phyloP scores from a whole-genome alignment of 768 basidiomycete species.

The Tulasnella sp. region DNA sequence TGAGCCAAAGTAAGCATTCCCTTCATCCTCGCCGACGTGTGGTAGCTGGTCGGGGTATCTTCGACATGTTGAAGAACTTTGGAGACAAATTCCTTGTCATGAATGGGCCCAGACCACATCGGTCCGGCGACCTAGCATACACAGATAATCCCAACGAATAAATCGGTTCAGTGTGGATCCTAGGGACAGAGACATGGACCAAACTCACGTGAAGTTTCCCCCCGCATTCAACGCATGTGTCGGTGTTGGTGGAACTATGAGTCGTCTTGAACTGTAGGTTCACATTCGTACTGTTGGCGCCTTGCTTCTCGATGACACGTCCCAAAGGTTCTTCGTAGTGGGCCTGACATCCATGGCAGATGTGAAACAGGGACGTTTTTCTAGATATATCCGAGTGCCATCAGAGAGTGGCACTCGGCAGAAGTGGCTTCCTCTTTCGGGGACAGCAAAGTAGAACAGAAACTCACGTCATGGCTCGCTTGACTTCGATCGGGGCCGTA shows the following conservation, averaged over 20 bases:
- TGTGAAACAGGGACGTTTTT: constrained; percentile 74
- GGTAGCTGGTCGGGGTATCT: constrained; percentile 51
- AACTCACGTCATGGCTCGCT: constrained; percentile 64
- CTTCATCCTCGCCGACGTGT: constrained; percentile 75
- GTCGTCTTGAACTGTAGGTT: constrained; percentile 65
- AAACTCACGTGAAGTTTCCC: constrained; percentile 57
- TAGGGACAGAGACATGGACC: neutral
- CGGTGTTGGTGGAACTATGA: constrained; percentile 49
- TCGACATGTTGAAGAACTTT: constrained; percentile 67
- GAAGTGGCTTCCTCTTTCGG: no score
- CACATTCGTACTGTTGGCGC: constrained; percentile 42
- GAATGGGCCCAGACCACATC: constrained; percentile 91
- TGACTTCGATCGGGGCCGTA: constrained; percentile 69
- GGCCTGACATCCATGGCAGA: constrained; percentile 76
- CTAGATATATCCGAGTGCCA: constrained; percentile 33
- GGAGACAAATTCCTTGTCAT: constrained; percentile 62
- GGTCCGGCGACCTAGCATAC: constrained; percentile 70
- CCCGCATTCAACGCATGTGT: constrained; percentile 75
- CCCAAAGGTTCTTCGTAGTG: constrained; percentile 82
- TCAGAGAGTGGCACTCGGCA: neutral
- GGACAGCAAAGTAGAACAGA: neutral
- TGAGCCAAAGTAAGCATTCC: constrained; percentile 90
- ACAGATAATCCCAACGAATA: neutral
- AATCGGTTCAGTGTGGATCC: neutral
- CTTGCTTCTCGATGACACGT: constrained; percentile 49